Evolutionary conservation across 306 rosid genomes (phyloP), one percentile per base, ranked within the genome.

Genomic region (Lotus japonicus): DNA sequence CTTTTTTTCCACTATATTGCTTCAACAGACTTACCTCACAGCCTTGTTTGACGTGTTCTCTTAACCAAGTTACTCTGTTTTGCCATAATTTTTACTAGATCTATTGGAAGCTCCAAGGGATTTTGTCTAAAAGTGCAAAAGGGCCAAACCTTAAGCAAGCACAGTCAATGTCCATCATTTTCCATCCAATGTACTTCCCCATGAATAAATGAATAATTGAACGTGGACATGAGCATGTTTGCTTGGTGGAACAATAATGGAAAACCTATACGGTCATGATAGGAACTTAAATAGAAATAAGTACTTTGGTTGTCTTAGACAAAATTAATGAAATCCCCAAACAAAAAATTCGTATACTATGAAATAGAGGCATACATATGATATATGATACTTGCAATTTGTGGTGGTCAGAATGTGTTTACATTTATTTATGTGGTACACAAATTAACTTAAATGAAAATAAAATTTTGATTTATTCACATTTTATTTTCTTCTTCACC

Each of bases 161-260:
- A 75, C 66, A 62, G 79, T 62, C 74, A 49, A 60, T 82, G 78
- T 78, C 71, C 64, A 66, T 78, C 75, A 50, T 76, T 74, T 70
- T 82, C 81, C 55, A 65, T 54, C 12, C 58, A 49, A 42, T 60
- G 72, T 70, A 66, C 70, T 60, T 70, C 35, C 53, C 38, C 55
- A 54, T 74, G 76, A 75, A 78, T 76, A 65, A 82, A 54, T 74
- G 76, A 75, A 78, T 76, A 65, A 82, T 78, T 82, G 80, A 76
- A 70, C 73, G 60, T 59, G 69, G 64, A 58, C 67, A 54, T 62
- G 74, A 69, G 46, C 8, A 63, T 76, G 81, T 70, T 62, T 50
- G 46, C 66, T 63, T 74, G 58, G 71, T 72, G 70, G 54, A 73
- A 70, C 83, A 80, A 73, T 72, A 75, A 75, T 74, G 63, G 80